Evolutionary conservation across 2,329 filamentous ascomycete species (phyloP).

Genomic region (Magnaporthiopsis rhizophila): DNA sequence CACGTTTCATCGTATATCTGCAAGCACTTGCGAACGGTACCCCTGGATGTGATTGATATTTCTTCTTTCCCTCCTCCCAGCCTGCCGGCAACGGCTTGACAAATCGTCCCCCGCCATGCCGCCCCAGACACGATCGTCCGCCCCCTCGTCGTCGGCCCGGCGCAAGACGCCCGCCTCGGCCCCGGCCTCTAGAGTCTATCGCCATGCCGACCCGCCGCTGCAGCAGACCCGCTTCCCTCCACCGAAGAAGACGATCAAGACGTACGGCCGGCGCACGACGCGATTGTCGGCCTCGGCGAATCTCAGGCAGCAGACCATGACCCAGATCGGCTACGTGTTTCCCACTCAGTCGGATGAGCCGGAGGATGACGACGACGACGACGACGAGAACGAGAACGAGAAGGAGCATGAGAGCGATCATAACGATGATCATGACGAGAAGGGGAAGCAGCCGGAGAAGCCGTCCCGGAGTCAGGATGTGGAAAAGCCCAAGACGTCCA

Average conservation of each 20-base stretch:
- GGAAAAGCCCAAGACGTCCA: slow-evolving; percentile 1
- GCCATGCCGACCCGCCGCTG: slow-evolving; percentile 15
- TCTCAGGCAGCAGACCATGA: slow-evolving; percentile 25
- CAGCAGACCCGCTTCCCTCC: slow-evolving; percentile 23
- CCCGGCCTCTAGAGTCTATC: slow-evolving; percentile 15
- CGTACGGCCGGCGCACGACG: slow-evolving; percentile 17
- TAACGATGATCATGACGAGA: background rate
- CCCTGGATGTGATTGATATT: background rate
- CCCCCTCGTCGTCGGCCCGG: slow-evolving; percentile 1
- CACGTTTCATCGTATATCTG: background rate
- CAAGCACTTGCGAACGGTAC: no score
- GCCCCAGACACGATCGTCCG: slow-evolving; percentile 12
- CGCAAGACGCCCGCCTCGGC: slow-evolving; percentile 7
- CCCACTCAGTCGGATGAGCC: slow-evolving; percentile 5
- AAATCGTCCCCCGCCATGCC: slow-evolving; percentile 11
- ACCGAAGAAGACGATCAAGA: slow-evolving; percentile 18
- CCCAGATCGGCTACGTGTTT: slow-evolving; percentile 23
- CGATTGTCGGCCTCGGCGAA: slow-evolving; percentile 9
- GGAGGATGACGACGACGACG: slow-evolving; percentile 10
- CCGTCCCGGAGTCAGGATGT: background rate
- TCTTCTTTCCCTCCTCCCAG: background rate
- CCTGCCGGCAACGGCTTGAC: background rate
- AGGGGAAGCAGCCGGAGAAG: slow-evolving; percentile 6
- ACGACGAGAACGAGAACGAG: slow-evolving; percentile 4
- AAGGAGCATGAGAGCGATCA: background rate